Percentiles rank a stretch among this genome's conserved stretches.
These are phyloP conservation scores for Cryptococcus hybrid DNA, from an alignment of 1,284 basidiomycete genomes.

Conservation along the genomic window DNA sequence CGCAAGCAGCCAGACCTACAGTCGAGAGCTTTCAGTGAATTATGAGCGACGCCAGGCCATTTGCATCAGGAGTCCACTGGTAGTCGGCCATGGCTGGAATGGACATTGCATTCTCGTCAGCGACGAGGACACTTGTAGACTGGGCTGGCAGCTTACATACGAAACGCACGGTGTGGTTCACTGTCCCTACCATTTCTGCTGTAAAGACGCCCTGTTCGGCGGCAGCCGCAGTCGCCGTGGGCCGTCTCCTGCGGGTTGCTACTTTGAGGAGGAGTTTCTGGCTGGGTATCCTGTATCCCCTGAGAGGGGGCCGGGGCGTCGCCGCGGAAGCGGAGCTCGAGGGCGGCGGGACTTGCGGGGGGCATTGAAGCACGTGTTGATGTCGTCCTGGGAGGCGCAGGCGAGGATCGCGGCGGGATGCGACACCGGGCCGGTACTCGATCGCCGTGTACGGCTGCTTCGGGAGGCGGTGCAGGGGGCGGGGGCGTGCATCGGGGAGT, in stretches of 20 bases:
- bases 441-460: slow-evolving; percentile 68
- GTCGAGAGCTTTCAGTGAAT: slow-evolving; percentile 57
- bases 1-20: slow-evolving; percentile 54
- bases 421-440: slow-evolving; percentile 80
- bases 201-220: slow-evolving; percentile 66
- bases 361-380: slow-evolving; percentile 67
- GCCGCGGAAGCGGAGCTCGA: slow-evolving; percentile 73
- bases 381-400: slow-evolving; percentile 63
- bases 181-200: slow-evolving; percentile 69
- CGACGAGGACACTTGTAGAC: not conserved
- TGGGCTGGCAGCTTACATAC: slow-evolving; percentile 11
- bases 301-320: slow-evolving; percentile 68
- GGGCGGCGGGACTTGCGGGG: slow-evolving; percentile 53
- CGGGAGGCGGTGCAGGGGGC: slow-evolving; percentile 51
- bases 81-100: slow-evolving; percentile 82
- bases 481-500: too few relatives aligned
- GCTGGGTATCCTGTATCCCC: slow-evolving; percentile 70
- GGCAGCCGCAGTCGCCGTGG: slow-evolving; percentile 19
- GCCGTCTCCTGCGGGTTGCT: slow-evolving; percentile 55
- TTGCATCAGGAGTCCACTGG: slow-evolving; percentile 72
- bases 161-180: slow-evolving; percentile 56
- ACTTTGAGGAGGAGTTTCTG: slow-evolving; percentile 79
- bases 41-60: slow-evolving; percentile 68
- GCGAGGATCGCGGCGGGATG: slow-evolving; percentile 59
- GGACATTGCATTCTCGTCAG: not conserved